phyloP scores from a whole-genome alignment of 768 basidiomycete species.

The Russula earlei region DNA sequence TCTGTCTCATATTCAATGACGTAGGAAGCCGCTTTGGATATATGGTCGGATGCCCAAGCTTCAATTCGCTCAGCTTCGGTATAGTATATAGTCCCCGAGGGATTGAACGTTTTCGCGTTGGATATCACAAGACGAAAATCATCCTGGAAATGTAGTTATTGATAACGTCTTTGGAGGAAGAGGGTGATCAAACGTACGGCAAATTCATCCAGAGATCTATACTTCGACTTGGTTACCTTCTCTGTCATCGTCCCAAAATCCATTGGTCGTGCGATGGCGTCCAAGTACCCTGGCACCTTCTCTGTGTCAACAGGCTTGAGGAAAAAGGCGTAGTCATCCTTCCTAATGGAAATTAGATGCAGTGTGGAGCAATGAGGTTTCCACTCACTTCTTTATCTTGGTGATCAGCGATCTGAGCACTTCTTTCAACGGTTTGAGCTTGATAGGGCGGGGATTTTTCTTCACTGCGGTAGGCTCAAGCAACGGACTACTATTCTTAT shows the following conservation, averaged over 20 bases:
- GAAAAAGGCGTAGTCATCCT: constrained; percentile 83
- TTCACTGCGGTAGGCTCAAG: constrained; percentile 21
- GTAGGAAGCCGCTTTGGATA: constrained; percentile 55
- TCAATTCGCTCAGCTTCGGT: constrained; percentile 67
- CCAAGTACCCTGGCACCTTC: constrained; percentile 52
- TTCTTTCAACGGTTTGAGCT: constrained; percentile 73
- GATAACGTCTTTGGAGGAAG: neutral
- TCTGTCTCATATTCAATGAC: constrained; percentile 78
- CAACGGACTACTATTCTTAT: constrained; percentile 32
- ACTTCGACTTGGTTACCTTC: constrained; percentile 69
- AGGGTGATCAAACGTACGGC: constrained; percentile 35
- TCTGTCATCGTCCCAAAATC: constrained; percentile 79
- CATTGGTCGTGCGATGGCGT: constrained; percentile 80
- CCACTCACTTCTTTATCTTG: constrained; percentile 62
- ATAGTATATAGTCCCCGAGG: constrained; percentile 62
- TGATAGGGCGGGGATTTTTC: constrained; percentile 46
- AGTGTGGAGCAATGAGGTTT: neutral
- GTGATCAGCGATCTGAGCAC: constrained; percentile 55
- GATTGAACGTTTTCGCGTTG: constrained; percentile 73
- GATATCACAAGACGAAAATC: constrained; percentile 64
- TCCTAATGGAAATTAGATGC: constrained; percentile 35
- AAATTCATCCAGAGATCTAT: constrained; percentile 75
- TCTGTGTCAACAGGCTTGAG: constrained; percentile 52
- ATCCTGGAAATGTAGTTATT: constrained; percentile 16
- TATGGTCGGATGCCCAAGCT: constrained; percentile 62